phyloP scores from a whole-genome alignment of 2,329 filamentous ascomycete genomes.

The Xylaria hypoxylon region DNA sequence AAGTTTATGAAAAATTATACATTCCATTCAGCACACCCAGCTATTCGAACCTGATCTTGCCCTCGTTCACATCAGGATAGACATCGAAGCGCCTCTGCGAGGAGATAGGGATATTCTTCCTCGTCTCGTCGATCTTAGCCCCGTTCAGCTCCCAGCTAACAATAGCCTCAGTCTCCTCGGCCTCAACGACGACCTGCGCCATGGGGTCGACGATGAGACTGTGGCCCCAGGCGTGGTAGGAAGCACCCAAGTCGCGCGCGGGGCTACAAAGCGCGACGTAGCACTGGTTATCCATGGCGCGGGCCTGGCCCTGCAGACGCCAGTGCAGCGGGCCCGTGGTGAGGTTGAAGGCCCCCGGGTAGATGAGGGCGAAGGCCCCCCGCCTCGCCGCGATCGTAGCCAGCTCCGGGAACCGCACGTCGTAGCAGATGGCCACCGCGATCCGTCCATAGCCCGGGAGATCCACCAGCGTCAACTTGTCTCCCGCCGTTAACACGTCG shows the following conservation, averaged over 20 bases:
- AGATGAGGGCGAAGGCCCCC: conserved; percentile 88
- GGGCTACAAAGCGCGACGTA: conserved; percentile 95
- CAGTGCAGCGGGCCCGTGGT: conserved; percentile 95
- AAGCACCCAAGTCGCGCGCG: conserved; percentile 79
- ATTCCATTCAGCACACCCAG: conserved; percentile 37
- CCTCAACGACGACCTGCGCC: conserved; percentile 82
- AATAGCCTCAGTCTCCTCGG: conserved; percentile 81
- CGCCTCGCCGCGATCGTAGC: conserved; percentile 88
- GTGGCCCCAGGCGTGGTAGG: conserved; percentile 93
- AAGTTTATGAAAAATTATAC: neutral
- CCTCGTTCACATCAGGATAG: conserved; percentile 87
- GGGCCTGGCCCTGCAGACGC: conserved; percentile 82
- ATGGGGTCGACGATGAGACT: conserved; percentile 89
- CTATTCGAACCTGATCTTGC: conserved; percentile 57
- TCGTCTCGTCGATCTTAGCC: conserved; percentile 76
- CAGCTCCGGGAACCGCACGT: conserved; percentile 94
- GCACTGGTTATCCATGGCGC: conserved; percentile 93
- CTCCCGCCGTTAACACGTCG: conserved; percentile 86
- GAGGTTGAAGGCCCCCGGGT: conserved; percentile 96
- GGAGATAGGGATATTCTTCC: conserved; percentile 86
- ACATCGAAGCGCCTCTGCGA: conserved; percentile 93
- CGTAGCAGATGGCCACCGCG: conserved; percentile 94
- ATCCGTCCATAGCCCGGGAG: conserved; percentile 90
- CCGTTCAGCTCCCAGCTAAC: conserved; percentile 78
- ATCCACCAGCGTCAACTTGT: conserved; percentile 86